Evolutionary conservation across 164 flowering plant genomes (phyloP).

Genomic region (Litsea cubeba): DNA sequence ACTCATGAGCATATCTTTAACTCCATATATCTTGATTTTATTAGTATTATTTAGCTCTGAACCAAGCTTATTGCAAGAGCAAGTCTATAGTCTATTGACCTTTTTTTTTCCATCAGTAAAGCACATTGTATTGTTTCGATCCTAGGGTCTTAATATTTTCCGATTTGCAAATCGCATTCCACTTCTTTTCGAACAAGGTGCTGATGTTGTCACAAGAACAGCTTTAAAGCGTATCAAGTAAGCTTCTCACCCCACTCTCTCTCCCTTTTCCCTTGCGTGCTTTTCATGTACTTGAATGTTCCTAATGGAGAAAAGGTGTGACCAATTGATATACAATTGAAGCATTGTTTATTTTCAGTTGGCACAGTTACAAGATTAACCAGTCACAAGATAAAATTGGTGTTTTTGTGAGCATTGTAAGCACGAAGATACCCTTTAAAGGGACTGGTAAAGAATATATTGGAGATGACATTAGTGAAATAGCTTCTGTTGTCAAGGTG

Average conservation of each 20-base stretch:
- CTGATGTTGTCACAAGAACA: slow-evolving; percentile 98
- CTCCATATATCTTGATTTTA: no score
- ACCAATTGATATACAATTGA: slow-evolving; percentile 10
- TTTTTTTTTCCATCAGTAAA: neutral
- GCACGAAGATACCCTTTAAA: slow-evolving; percentile 98
- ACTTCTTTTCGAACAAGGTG: slow-evolving; percentile 99
- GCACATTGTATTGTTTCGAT: slow-evolving; percentile 3
- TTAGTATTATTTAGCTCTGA: no score
- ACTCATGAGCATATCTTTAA: no score
- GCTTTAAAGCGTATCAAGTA: slow-evolving; percentile 92
- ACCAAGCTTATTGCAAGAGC: neutral
- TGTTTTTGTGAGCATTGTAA: slow-evolving; percentile 94
- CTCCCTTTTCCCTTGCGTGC: neutral
- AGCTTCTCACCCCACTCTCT: neutral
- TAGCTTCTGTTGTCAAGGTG: slow-evolving; percentile 95
- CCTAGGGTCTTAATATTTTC: slow-evolving; percentile 88
- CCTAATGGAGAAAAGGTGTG: neutral
- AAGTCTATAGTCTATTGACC: neutral
- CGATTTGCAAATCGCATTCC: slow-evolving; percentile 98
- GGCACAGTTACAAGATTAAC: slow-evolving; percentile 93
- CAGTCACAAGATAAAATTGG: slow-evolving; percentile 96
- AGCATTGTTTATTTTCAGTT: slow-evolving; percentile 40
- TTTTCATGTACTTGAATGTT: neutral
- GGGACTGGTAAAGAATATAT: slow-evolving; percentile 98
- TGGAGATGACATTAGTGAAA: slow-evolving; percentile 96